Evolutionary conservation across 2,329 filamentous ascomycete genomes (phyloP).

Genomic region (Arachnomyces sp.): DNA sequence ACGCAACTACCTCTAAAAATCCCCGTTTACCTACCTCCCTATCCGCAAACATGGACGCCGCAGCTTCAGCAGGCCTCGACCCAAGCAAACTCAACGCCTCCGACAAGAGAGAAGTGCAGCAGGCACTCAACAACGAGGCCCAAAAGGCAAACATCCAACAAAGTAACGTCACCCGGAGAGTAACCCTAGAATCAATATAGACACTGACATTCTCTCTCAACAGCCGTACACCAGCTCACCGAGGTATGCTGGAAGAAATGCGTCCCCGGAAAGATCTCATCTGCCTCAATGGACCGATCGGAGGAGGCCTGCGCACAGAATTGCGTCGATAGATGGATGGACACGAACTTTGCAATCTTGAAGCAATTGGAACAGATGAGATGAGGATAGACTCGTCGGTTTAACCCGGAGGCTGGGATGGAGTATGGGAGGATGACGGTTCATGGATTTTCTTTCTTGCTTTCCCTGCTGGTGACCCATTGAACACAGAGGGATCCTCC

Average conservation of each 20-base stretch:
- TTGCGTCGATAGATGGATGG: conserved; percentile 89
- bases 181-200: neutral
- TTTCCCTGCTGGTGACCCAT: too few species aligned
- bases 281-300: conserved; percentile 60
- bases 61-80: conserved; percentile 49
- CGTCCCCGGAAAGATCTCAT: conserved; percentile 64
- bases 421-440: neutral
- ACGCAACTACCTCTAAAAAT: too few species aligned
- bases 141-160: conserved; percentile 61
- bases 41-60: conserved; percentile 25
- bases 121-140: conserved; percentile 74
- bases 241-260: conserved; percentile 95
- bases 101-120: conserved; percentile 80
- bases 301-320: conserved; percentile 84
- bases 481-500: too few species aligned
- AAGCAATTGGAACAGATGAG: conserved; percentile 67
- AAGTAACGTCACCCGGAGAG: conserved; percentile 29
- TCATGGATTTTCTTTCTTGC: too few species aligned
- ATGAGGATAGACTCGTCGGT: conserved; percentile 22
- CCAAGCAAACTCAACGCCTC: conserved; percentile 66
- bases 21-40: neutral
- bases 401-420: neutral
- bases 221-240: conserved; percentile 57
- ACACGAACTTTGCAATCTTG: conserved; percentile 76
- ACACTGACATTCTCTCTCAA: neutral